Evolutionary conservation across 257 asterid genomes (phyloP).

Genomic region (Cruciata laevipes): DNA sequence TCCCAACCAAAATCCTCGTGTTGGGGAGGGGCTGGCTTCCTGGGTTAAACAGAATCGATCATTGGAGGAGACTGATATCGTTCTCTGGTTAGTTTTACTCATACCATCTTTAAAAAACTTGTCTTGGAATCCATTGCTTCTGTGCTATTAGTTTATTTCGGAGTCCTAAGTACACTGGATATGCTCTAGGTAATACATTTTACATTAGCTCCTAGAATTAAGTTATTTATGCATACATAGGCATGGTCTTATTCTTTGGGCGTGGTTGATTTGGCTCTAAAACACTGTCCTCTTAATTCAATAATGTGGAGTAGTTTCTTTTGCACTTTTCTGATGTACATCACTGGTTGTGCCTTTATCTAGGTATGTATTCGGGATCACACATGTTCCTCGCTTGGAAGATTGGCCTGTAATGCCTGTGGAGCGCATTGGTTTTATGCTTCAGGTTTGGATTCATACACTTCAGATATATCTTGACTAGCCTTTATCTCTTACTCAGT

Average conservation of each 20-base stretch:
- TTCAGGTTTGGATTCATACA: slow-evolving; percentile 19
- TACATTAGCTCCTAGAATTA: not conserved
- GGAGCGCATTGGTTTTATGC: slow-evolving; percentile 37
- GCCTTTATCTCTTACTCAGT: not conserved
- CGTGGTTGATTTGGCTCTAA: slow-evolving; percentile 1
- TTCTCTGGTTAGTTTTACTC: slow-evolving; percentile 35
- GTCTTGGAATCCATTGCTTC: not conserved
- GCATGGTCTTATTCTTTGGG: not conserved
- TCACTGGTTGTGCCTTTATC: not conserved
- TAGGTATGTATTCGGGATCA: slow-evolving; percentile 35
- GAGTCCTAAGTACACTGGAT: not conserved
- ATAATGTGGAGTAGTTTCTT: not conserved
- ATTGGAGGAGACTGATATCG: slow-evolving; percentile 35
- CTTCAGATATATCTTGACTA: not conserved
- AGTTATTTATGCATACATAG: too few relatives aligned
- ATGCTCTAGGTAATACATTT: not conserved
- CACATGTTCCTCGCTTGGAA: slow-evolving; percentile 37
- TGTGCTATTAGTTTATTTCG: not conserved
- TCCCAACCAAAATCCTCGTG: slow-evolving; percentile 40
- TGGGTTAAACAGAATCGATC: slow-evolving; percentile 35
- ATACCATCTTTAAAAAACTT: not conserved
- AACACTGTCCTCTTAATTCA: not conserved
- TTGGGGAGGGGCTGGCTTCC: slow-evolving; percentile 36
- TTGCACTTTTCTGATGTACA: not conserved
- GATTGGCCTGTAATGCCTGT: slow-evolving; percentile 48